Percentiles rank a stretch among this genome's conserved stretches.
phyloP scores from a whole-genome alignment of 1,139 yeast species.

The Geotrichum carabidarum region DNA sequence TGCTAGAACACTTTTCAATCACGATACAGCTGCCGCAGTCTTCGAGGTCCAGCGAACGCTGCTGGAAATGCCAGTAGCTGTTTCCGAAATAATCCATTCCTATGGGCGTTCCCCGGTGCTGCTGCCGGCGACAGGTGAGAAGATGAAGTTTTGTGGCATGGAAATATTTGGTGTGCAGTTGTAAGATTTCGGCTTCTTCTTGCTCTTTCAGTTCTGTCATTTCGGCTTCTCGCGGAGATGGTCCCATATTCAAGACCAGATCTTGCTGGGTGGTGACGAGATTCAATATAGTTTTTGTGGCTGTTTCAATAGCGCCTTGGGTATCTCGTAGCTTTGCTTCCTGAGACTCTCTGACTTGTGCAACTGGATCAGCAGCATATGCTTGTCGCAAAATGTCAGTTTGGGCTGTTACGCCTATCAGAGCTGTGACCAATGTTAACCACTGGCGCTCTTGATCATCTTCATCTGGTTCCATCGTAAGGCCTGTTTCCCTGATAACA shows the following conservation, averaged over 20 bases:
- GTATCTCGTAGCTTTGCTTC: conserved; percentile 1
- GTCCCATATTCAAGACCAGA: background rate
- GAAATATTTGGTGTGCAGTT: conserved; percentile 26
- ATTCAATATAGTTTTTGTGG: background rate
- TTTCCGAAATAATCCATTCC: conserved; percentile 37
- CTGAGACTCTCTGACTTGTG: background rate
- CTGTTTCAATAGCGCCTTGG: conserved; percentile 12
- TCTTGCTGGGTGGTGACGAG: background rate
- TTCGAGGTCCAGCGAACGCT: conserved; percentile 29
- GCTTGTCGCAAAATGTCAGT: conserved; percentile 14
- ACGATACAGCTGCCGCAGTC: conserved; percentile 19
- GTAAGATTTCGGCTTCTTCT: conserved; percentile 26
- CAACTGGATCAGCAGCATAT: background rate
- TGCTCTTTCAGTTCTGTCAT: conserved; percentile 7
- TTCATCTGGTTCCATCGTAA: background rate
- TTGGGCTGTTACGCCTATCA: conserved; percentile 12
- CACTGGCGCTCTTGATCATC: conserved; percentile 27
- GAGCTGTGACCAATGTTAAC: conserved; percentile 3
- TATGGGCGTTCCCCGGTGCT: conserved; percentile 34
- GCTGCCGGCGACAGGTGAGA: conserved; percentile 29
- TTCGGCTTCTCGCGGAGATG: background rate
- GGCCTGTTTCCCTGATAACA: background rate
- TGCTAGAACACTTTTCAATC: conserved; percentile 10
- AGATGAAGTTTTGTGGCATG: conserved; percentile 30
- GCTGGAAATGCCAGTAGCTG: conserved; percentile 39